phyloP scores from a whole-genome alignment of 371 early-diverging fungal genomes.

The Mortierella sp. region DNA sequence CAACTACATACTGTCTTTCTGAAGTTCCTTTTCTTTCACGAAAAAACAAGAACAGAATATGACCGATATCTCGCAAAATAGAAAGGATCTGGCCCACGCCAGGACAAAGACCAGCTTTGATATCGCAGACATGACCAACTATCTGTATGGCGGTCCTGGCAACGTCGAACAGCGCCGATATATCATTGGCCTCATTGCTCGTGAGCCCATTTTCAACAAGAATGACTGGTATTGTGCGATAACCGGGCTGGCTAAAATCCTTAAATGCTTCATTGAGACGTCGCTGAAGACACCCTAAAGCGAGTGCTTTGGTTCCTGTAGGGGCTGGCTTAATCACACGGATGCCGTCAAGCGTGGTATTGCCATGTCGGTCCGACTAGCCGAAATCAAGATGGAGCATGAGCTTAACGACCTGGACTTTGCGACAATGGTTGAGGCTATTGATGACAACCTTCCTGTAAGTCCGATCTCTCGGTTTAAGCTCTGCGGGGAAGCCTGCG shows the following conservation, averaged over 20 bases:
- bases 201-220: constrained; percentile 48
- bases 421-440: constrained; percentile 43
- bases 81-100: constrained; percentile 33
- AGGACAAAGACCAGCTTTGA: constrained; percentile 39
- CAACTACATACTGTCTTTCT: neutral
- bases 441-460: constrained; percentile 47
- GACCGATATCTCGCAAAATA: constrained; percentile 29
- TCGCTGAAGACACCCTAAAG: no score
- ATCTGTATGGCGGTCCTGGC: constrained; percentile 30
- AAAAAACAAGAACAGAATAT: neutral
- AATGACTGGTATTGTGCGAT: constrained; percentile 41
- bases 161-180: constrained; percentile 54
- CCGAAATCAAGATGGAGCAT: constrained; percentile 49
- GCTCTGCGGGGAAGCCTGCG: no score
- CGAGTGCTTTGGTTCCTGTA: no score
- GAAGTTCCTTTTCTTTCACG: neutral
- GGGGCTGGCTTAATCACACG: constrained; percentile 52
- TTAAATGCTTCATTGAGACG: no score
- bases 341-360: constrained; percentile 54
- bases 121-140: constrained; percentile 40
- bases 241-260: no score
- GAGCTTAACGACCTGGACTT: constrained; percentile 53
- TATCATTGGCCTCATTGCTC: constrained; percentile 43
- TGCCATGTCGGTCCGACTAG: constrained; percentile 52
- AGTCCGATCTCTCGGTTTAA: no score